A percentile compares a stretch with the other conserved stretches of the same genome.
Evolutionary conservation across 2,329 filamentous ascomycete genomes (phyloP).

Genomic region (Gliomastix tumulicola): DNA sequence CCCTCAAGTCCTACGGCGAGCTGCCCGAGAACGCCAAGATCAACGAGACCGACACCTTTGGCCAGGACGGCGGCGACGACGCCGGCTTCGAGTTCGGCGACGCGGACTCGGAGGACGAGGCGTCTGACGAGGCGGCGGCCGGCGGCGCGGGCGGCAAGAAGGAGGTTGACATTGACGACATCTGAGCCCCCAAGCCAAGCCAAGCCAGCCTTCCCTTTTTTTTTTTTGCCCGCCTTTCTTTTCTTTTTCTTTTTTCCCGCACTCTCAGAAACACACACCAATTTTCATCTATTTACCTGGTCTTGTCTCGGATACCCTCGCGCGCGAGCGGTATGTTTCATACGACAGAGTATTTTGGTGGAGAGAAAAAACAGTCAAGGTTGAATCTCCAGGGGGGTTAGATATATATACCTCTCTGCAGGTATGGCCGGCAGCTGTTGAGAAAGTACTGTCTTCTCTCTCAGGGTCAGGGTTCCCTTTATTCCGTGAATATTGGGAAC

Average conservation of each 20-base stretch:
- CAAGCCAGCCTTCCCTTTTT: background rate
- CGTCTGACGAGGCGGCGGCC: slow-evolving; percentile 41
- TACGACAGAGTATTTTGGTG: too few relatives aligned
- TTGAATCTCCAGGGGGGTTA: too few relatives aligned
- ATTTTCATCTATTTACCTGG: too few relatives aligned
- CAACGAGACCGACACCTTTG: slow-evolving; percentile 97
- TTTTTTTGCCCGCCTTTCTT: background rate
- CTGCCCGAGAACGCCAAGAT: slow-evolving; percentile 97
- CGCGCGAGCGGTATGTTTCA: too few relatives aligned
- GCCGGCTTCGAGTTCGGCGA: slow-evolving; percentile 99
- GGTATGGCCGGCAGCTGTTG: too few relatives aligned
- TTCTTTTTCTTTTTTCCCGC: background rate
- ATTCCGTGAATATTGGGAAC: slow-evolving; percentile 15
- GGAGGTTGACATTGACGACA: slow-evolving; percentile 93
- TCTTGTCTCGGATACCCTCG: too few relatives aligned
- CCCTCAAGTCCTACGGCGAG: slow-evolving; percentile 94
- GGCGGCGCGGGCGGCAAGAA: slow-evolving; percentile 53
- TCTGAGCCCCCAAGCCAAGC: slow-evolving; percentile 50
- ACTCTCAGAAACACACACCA: background rate
- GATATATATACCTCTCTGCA: too few relatives aligned
- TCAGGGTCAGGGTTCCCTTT: slow-evolving; percentile 40
- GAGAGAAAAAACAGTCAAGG: too few relatives aligned
- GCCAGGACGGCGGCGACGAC: slow-evolving; percentile 88
- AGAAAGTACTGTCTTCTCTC: slow-evolving; percentile 66
- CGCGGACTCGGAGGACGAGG: slow-evolving; percentile 59